Evolutionary conservation across 2,329 filamentous ascomycete species (phyloP).

Genomic region (Onygenales sp.): DNA sequence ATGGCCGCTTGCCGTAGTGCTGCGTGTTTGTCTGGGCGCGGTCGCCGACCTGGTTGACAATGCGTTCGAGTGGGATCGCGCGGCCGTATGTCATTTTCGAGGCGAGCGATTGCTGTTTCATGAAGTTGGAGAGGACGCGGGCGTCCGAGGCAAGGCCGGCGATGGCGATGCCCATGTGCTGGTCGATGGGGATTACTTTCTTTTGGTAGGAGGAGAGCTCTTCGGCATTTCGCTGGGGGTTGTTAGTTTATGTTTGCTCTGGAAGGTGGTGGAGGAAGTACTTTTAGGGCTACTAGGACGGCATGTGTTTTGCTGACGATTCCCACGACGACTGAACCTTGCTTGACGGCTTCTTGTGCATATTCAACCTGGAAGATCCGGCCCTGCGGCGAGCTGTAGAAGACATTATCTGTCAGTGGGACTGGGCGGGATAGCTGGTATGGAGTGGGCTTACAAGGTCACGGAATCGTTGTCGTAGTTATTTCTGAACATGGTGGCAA

Average conservation of each 20-base stretch:
- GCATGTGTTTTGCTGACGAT: conserved; percentile 97
- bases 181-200: conserved; percentile 95
- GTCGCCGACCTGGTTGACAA: conserved; percentile 86
- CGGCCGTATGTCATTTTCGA: conserved; percentile 94
- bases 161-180: conserved; percentile 90
- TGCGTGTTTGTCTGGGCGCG: conserved; percentile 98
- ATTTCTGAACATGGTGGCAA: conserved; percentile 85
- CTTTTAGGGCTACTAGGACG: conserved; percentile 94
- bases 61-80: conserved; percentile 77
- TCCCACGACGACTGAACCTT: conserved; percentile 94
- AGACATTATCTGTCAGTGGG: background rate
- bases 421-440: background rate
- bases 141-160: conserved; percentile 95
- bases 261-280: conserved; percentile 25
- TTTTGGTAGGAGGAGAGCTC: conserved; percentile 99
- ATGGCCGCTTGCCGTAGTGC: conserved; percentile 91
- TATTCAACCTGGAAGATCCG: conserved; percentile 99
- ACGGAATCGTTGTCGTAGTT: conserved; percentile 99
- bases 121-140: conserved; percentile 98
- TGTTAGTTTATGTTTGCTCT: conserved; percentile 5
- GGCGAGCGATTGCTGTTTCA: conserved; percentile 97
- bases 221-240: conserved; percentile 80
- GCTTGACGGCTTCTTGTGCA: conserved; percentile 96
- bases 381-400: conserved; percentile 82
- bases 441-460: conserved; percentile 67